These are phyloP conservation scores for Dimargaris cristalligena DNA, from an alignment of 192 early-diverging fungal species.

Conservation along the genomic window DNA sequence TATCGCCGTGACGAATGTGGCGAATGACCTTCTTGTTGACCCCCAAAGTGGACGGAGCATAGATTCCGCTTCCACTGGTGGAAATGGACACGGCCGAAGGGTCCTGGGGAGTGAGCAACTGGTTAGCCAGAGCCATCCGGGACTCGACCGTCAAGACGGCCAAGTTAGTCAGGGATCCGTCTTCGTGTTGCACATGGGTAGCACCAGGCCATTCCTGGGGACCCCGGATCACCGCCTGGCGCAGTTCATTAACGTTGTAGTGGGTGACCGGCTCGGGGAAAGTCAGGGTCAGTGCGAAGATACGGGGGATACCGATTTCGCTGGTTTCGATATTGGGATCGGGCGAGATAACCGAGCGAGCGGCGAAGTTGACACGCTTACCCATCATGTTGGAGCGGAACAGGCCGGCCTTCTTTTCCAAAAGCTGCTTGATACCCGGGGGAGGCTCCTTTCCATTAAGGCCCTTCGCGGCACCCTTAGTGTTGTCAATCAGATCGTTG, in stretches of 20 bases:
- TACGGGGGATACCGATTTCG: conserved; percentile 94
- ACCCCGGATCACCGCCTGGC: conserved; percentile 86
- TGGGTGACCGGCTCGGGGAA: conserved; percentile 95
- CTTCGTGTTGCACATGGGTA: conserved; percentile 84
- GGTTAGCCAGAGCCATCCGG: conserved; percentile 88
- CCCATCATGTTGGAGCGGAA: conserved; percentile 99
- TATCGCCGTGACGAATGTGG: conserved; percentile 93
- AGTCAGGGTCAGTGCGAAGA: conserved; percentile 87
- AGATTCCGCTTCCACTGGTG: conserved; percentile 14
- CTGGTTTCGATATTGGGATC: conserved; percentile 95
- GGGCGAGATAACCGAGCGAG: conserved; percentile 92
- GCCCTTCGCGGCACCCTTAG: conserved; percentile 56
- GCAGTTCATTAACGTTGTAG: conserved; percentile 85
- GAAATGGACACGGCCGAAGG: conserved; percentile 26
- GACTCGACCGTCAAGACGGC: conserved; percentile 66
- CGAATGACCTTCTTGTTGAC: conserved; percentile 94
- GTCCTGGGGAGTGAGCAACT: conserved; percentile 63
- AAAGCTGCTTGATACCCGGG: conserved; percentile 84
- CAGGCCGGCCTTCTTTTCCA: conserved; percentile 99
- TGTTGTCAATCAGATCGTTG: conserved; percentile 85
- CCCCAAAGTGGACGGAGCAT: conserved; percentile 39
- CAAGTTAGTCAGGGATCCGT: conserved; percentile 73
- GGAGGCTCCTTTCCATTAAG: conserved; percentile 47
- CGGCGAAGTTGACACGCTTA: conserved; percentile 98
- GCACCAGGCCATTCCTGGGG: conserved; percentile 94